These are phyloP conservation scores for Podospora australis DNA, from an alignment of 495 filamentous ascomycete species.

Conservation along the genomic window DNA sequence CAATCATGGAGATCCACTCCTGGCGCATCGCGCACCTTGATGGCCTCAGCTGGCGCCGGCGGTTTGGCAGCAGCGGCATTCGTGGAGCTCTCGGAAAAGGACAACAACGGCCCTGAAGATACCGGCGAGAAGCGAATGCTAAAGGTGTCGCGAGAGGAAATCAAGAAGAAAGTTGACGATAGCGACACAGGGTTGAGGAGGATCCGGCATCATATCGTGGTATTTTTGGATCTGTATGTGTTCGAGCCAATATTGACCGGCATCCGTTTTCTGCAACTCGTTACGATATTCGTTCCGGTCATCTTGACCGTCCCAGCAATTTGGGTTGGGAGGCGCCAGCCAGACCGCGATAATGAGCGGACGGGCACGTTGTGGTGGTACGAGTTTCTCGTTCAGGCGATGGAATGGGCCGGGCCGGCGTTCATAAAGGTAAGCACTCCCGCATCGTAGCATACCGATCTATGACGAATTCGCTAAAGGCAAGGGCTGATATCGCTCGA, in stretches of 20 bases:
- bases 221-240: constrained; percentile 65
- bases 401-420: constrained; percentile 92
- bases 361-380: constrained; percentile 94
- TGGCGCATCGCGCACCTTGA: constrained; percentile 4
- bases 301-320: constrained; percentile 71
- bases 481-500: background rate
- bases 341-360: constrained; percentile 60
- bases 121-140: constrained; percentile 83
- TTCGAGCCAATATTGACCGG: constrained; percentile 87
- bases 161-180: constrained; percentile 57
- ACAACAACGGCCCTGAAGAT: constrained; percentile 51
- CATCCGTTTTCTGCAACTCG: constrained; percentile 74
- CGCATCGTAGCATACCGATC: too few relatives aligned
- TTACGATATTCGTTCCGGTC: constrained; percentile 86
- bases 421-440: constrained; percentile 99
- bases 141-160: constrained; percentile 67
- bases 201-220: constrained; percentile 46
- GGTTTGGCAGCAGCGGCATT: constrained; percentile 52
- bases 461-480: too few relatives aligned
- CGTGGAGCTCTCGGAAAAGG: constrained; percentile 61
- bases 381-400: constrained; percentile 72
- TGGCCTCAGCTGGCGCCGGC: constrained; percentile 40
- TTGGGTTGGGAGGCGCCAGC: constrained; percentile 62
- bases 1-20: constrained; percentile 15
- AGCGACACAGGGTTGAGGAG: constrained; percentile 51